Conservation (phyloP, 441 rosid genomes). For the Euphorbia celastroides region DNA sequence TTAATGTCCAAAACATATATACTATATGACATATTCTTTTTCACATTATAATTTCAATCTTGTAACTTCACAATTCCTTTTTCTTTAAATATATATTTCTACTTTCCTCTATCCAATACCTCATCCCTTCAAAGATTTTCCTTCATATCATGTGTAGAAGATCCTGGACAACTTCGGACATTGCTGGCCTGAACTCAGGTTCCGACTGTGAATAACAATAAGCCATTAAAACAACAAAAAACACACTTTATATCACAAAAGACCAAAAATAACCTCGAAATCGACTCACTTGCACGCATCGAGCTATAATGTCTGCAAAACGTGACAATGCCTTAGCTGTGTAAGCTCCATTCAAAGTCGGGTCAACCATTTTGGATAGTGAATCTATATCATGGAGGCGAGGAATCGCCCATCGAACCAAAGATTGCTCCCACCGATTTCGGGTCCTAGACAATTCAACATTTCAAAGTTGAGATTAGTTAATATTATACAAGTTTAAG, state of each 20-base stretch:
- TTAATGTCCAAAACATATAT: too few species aligned
- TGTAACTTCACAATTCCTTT: not conserved
- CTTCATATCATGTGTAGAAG: constrained; percentile 56
- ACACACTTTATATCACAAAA: not conserved
- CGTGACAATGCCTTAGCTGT: constrained; percentile 81
- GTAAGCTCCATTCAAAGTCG: constrained; percentile 55
- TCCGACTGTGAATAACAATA: constrained; percentile 43
- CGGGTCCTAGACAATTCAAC: constrained; percentile 40
- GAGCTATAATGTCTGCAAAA: constrained; percentile 81
- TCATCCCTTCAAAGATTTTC: constrained; percentile 18
- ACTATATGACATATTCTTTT: too few species aligned
- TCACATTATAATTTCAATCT: too few species aligned
- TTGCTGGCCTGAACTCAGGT: constrained; percentile 78
- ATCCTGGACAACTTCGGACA: constrained; percentile 88
- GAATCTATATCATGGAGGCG: constrained; percentile 88
- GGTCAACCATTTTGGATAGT: constrained; percentile 77
- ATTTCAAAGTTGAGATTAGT: constrained; percentile 1
- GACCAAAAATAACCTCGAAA: not conserved
- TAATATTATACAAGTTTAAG: not conserved
- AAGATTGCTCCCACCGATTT: constrained; percentile 65
- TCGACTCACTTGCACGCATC: constrained; percentile 65
- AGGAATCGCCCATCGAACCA: constrained; percentile 83
- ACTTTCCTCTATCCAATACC: too few species aligned
- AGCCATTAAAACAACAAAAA: not conserved
- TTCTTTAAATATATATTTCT: constrained; percentile 3